Evolutionary conservation across 768 basidiomycete species (phyloP).

Genomic region (Antrodiella citrinella): DNA sequence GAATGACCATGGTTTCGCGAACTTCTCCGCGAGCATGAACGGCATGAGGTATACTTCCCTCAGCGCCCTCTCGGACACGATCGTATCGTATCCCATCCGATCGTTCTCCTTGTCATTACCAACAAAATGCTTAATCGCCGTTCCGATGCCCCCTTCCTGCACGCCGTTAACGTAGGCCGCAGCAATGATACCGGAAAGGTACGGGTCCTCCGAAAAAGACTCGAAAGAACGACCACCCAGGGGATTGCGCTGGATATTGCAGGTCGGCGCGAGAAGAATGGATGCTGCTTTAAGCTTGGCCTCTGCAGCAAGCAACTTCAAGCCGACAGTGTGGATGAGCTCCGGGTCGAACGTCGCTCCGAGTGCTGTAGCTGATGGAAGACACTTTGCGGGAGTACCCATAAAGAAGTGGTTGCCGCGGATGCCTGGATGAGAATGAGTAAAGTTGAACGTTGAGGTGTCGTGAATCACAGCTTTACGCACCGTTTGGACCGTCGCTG

Average conservation of each 20-base stretch:
- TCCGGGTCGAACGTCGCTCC: slow-evolving; percentile 68
- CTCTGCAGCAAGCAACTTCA: slow-evolving; percentile 60
- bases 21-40: slow-evolving; percentile 50
- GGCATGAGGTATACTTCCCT: slow-evolving; percentile 56
- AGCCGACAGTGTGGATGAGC: slow-evolving; percentile 54
- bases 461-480: slow-evolving; percentile 19
- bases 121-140: slow-evolving; percentile 77
- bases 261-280: slow-evolving; percentile 70
- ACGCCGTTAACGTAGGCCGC: slow-evolving; percentile 71
- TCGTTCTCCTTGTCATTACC: slow-evolving; percentile 82
- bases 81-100: slow-evolving; percentile 49
- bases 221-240: slow-evolving; percentile 63
- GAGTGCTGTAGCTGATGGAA: slow-evolving; percentile 69
- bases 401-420: slow-evolving; percentile 75
- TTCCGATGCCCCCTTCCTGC: slow-evolving; percentile 68
- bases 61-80: slow-evolving; percentile 42
- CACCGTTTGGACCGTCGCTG: slow-evolving; percentile 76
- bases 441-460: background rate
- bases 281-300: slow-evolving; percentile 65
- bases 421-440: slow-evolving; percentile 26
- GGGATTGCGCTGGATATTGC: slow-evolving; percentile 77
- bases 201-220: slow-evolving; percentile 73
- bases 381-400: slow-evolving; percentile 72
- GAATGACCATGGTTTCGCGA: slow-evolving; percentile 42
- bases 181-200: slow-evolving; percentile 61